These are phyloP conservation scores for Arachis stenosperma DNA, from an alignment of 306 rosid species.

Conservation along the genomic window DNA sequence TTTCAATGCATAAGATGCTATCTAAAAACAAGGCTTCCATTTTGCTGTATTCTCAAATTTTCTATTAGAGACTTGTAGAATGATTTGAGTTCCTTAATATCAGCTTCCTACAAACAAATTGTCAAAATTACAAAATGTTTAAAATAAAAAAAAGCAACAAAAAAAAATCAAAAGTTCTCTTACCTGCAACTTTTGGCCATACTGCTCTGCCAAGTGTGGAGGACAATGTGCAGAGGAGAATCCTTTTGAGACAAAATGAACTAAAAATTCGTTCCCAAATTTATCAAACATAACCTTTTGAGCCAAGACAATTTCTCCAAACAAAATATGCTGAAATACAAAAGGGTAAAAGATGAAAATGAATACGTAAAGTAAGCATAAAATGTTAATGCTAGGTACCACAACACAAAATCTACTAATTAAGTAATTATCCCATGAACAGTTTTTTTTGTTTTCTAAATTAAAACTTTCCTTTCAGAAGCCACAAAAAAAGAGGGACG, in stretches of 20 bases:
- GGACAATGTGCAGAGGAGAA: conserved; percentile 82
- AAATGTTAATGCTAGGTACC: conserved; percentile 21
- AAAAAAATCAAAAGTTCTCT: conserved; percentile 21
- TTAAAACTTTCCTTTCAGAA: too few relatives aligned
- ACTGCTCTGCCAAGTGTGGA: conserved; percentile 79
- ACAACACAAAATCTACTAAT: conserved; percentile 9
- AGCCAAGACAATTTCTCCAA: conserved; percentile 95
- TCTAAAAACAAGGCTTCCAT: conserved; percentile 87
- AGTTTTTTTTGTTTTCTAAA: too few relatives aligned
- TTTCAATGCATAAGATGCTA: conserved; percentile 56
- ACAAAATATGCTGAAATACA: conserved; percentile 70
- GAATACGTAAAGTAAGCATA: conserved; percentile 8
- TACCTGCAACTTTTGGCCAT: conserved; percentile 89
- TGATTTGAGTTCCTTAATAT: conserved; percentile 78
- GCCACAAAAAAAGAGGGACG: too few relatives aligned
- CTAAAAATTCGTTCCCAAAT: conserved; percentile 80
- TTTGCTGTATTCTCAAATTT: conserved; percentile 79
- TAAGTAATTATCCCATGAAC: too few relatives aligned
- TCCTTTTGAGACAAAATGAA: conserved; percentile 51
- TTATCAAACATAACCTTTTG: conserved; percentile 97
- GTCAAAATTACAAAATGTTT: too few relatives aligned
- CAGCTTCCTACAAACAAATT: conserved; percentile 67
- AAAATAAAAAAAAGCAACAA: not conserved
- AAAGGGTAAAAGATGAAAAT: conserved; percentile 2
- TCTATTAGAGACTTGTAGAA: conserved; percentile 80